Percentiles rank a stretch among this genome's conserved stretches.
Conservation (phyloP, 2,329 filamentous ascomycete species). For the Elsinoe perseae region DNA sequence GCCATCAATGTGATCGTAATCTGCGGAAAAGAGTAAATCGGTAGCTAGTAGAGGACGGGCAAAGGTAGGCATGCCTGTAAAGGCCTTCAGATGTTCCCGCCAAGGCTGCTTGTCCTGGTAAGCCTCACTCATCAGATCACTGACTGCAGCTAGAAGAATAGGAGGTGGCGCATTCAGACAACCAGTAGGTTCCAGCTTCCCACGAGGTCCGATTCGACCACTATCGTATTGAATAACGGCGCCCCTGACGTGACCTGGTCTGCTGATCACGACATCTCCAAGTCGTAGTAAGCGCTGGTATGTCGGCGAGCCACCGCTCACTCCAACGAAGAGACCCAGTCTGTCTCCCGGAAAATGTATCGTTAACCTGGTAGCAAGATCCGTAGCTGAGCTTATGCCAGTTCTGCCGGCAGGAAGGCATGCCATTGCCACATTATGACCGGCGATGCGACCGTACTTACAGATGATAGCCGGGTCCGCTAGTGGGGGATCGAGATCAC, state of each 20-base stretch:
- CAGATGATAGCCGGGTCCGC: constrained; percentile 18
- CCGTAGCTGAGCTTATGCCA: constrained; percentile 21
- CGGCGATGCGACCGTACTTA: constrained; percentile 22
- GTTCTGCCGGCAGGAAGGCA: constrained; percentile 18
- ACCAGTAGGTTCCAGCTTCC: background rate
- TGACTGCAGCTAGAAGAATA: constrained; percentile 17
- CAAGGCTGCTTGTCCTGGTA: background rate
- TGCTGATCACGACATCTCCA: constrained; percentile 24
- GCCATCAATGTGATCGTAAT: background rate
- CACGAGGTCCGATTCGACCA: background rate
- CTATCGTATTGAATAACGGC: constrained; percentile 4
- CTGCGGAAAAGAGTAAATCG: background rate
- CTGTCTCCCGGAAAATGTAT: constrained; percentile 17
- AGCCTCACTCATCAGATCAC: constrained; percentile 14
- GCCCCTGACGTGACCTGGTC: background rate
- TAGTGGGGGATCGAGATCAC: background rate
- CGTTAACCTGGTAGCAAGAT: constrained; percentile 20
- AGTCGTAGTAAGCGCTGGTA: constrained; percentile 23
- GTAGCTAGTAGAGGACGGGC: background rate
- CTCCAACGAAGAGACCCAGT: constrained; percentile 23
- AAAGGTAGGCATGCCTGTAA: background rate
- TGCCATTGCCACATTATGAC: constrained; percentile 24
- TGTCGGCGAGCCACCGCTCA: constrained; percentile 24
- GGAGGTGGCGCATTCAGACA: constrained; percentile 14
- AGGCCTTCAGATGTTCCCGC: background rate